These are phyloP conservation scores for Epithemia pelagica DNA, from an alignment of 108 stramenopile species.

Conservation along the genomic window DNA sequence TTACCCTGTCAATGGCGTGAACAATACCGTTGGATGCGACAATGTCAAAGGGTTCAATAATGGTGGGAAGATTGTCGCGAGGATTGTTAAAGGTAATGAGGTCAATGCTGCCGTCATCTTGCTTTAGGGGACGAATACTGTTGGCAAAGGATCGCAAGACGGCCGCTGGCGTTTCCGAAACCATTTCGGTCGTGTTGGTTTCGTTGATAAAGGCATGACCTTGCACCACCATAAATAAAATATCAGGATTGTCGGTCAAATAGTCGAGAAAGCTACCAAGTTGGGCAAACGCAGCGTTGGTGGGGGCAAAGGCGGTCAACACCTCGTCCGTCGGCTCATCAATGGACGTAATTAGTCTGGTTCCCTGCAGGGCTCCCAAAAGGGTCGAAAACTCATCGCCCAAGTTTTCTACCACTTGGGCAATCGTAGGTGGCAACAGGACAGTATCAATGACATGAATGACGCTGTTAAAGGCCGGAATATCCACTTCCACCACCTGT, in stretches of 20 bases:
- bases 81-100: neutral
- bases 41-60: neutral
- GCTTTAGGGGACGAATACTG: neutral
- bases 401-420: too few species aligned
- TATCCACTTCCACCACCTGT: too few species aligned
- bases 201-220: neutral
- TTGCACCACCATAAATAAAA: neutral
- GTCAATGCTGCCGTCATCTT: neutral
- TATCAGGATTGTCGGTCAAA: neutral
- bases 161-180: neutral
- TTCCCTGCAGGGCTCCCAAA: conserved; percentile 19
- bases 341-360: conserved; percentile 24
- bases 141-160: neutral
- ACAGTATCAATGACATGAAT: conserved; percentile 49
- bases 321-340: conserved; percentile 14
- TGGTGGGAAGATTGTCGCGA: neutral
- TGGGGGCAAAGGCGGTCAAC: conserved; percentile 39
- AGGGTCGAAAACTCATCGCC: conserved; percentile 29
- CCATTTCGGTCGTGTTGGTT: conserved; percentile 9
- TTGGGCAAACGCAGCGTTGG: conserved; percentile 34
- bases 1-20: conserved; percentile 1
- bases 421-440: too few species aligned
- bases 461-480: too few species aligned
- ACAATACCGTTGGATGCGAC: conserved; percentile 7
- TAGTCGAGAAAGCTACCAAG: too few species aligned